Conservation (phyloP, 257 asterid genomes). For the Echites panduratus region DNA sequence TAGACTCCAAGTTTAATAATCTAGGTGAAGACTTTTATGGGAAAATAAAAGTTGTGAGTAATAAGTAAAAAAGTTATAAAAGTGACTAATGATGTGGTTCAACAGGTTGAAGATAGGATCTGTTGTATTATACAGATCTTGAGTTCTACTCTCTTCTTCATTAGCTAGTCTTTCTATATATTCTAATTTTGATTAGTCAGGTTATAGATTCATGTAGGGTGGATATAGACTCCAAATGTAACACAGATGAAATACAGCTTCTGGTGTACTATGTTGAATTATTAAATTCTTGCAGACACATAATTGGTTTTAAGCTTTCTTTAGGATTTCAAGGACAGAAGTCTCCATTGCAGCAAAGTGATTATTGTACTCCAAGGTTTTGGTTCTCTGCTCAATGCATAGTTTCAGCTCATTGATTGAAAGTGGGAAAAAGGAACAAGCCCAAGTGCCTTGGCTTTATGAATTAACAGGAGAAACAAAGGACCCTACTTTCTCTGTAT, state of each 20-base stretch:
- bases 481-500: not conserved
- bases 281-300: not conserved
- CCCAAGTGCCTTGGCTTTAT: not conserved
- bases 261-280: conserved; percentile 3
- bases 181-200: too few species aligned
- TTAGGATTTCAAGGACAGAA: conserved; percentile 12
- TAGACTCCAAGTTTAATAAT: too few species aligned
- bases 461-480: not conserved
- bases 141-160: too few species aligned
- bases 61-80: too few species aligned
- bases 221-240: too few species aligned
- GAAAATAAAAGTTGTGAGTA: too few species aligned
- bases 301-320: not conserved
- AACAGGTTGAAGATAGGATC: too few species aligned
- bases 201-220: too few species aligned
- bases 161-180: too few species aligned
- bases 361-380: not conserved
- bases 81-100: too few species aligned
- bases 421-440: not conserved
- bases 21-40: too few species aligned
- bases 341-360: not conserved
- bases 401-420: not conserved
- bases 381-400: conserved; percentile 3
- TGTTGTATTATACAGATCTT: too few species aligned
- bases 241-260: not conserved